These are phyloP conservation scores for Colletotrichum tropicicola DNA, from an alignment of 2,329 filamentous ascomycete genomes.

Conservation along the genomic window DNA sequence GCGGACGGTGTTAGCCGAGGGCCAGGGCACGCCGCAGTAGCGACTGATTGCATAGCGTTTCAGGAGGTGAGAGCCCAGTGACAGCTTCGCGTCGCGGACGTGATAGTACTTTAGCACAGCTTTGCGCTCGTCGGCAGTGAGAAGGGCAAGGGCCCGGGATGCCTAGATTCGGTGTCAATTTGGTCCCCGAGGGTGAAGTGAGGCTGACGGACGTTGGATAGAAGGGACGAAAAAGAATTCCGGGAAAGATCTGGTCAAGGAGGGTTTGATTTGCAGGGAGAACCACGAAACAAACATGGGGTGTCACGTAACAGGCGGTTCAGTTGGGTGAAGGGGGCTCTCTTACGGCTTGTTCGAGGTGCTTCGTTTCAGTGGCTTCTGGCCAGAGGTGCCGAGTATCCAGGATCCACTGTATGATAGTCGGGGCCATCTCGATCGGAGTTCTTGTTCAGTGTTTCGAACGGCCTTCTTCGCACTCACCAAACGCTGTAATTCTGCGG, in stretches of 20 bases:
- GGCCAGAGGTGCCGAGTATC: slow-evolving; percentile 69
- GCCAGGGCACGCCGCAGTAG: slow-evolving; percentile 68
- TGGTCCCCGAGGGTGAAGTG: slow-evolving; percentile 11
- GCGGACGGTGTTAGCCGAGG: slow-evolving; percentile 63
- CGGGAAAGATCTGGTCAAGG: neutral
- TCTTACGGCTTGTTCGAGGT: slow-evolving; percentile 57
- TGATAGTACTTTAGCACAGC: slow-evolving; percentile 70
- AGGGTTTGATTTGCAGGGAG: neutral
- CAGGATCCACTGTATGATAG: slow-evolving; percentile 68
- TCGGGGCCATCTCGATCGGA: slow-evolving; percentile 34
- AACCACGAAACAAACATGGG: slow-evolving; percentile 6
- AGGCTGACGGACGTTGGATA: neutral
- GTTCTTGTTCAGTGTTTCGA: slow-evolving; percentile 18
- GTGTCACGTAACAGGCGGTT: neutral
- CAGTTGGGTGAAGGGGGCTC: neutral
- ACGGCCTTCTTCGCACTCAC: neutral
- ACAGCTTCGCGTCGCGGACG: slow-evolving; percentile 78
- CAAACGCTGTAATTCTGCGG: neutral
- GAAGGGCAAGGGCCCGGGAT: slow-evolving; percentile 60
- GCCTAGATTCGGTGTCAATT: slow-evolving; percentile 50
- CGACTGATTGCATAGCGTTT: slow-evolving; percentile 76
- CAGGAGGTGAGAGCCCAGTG: slow-evolving; percentile 75
- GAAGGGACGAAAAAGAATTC: neutral
- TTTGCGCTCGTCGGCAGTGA: slow-evolving; percentile 63
- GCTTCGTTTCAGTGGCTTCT: slow-evolving; percentile 55